A percentile compares a stretch with the other conserved stretches of the same genome.
Evolutionary conservation across 371 early-diverging fungal species (phyloP).

Genomic region (Apophysomyces variabilis): DNA sequence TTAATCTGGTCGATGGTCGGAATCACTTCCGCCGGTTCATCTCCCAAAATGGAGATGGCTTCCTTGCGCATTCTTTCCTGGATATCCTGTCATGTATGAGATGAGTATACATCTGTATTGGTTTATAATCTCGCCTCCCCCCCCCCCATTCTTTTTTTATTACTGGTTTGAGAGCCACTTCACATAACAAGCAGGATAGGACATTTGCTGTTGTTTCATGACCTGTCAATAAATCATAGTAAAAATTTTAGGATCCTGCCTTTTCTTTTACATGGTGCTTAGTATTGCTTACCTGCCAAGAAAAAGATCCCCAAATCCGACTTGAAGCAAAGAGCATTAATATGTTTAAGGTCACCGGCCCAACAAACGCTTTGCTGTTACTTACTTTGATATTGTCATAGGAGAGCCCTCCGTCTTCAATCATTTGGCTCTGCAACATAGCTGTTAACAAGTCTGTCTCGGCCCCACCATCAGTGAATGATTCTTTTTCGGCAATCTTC

Average conservation of each 20-base stretch:
- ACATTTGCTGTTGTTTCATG: constrained; percentile 25
- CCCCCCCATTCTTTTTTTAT: too few species aligned
- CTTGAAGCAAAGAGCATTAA: too few species aligned
- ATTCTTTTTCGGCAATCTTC: too few species aligned
- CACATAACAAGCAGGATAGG: constrained; percentile 18
- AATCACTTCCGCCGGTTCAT: constrained; percentile 36
- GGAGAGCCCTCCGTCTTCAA: constrained; percentile 17
- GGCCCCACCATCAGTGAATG: too few species aligned
- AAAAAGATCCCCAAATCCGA: constrained; percentile 26
- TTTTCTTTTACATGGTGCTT: not conserved
- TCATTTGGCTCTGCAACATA: constrained; percentile 39
- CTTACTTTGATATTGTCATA: constrained; percentile 27
- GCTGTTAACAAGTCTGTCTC: constrained; percentile 39
- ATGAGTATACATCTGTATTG: too few species aligned
- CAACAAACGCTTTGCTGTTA: not conserved
- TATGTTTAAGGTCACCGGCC: too few species aligned
- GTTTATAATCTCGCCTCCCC: too few species aligned
- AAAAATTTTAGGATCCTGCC: not conserved
- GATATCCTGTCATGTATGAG: constrained; percentile 26
- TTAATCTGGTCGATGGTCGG: constrained; percentile 31
- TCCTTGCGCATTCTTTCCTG: constrained; percentile 55
- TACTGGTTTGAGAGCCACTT: constrained; percentile 22
- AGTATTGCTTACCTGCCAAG: constrained; percentile 35
- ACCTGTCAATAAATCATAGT: not conserved
- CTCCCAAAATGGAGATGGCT: constrained; percentile 56